phyloP scores from a whole-genome alignment of 768 basidiomycete genomes.

The Lanmaoa rubissima region DNA sequence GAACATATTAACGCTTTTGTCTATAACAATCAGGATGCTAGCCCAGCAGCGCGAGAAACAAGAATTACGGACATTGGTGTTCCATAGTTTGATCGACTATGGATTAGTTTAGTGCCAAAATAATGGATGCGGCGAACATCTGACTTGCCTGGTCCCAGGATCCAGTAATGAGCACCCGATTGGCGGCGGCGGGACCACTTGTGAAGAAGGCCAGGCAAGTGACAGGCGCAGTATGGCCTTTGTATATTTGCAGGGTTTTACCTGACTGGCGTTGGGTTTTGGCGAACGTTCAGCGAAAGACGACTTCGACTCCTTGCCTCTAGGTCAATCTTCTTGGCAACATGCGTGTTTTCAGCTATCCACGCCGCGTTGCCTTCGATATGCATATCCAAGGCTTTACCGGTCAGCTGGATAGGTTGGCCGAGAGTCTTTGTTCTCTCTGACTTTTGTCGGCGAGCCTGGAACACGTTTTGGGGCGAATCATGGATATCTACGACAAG shows the following conservation, averaged over 20 bases:
- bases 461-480: constrained; percentile 3
- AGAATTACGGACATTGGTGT: constrained; percentile 55
- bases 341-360: constrained; percentile 85
- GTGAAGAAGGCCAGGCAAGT: constrained; percentile 75
- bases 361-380: constrained; percentile 68
- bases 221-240: constrained; percentile 87
- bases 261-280: constrained; percentile 58
- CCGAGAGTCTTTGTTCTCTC: constrained; percentile 70
- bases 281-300: constrained; percentile 6
- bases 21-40: constrained; percentile 38
- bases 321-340: constrained; percentile 70
- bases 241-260: constrained; percentile 70
- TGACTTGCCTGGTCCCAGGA: constrained; percentile 85
- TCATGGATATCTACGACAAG: background rate
- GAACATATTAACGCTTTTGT: constrained; percentile 68
- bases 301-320: constrained; percentile 48
- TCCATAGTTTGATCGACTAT: constrained; percentile 87
- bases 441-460: constrained; percentile 76
- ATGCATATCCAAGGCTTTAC: constrained; percentile 71
- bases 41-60: background rate
- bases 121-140: background rate
- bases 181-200: constrained; percentile 36
- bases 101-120: constrained; percentile 10
- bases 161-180: constrained; percentile 72
- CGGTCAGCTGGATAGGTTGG: constrained; percentile 70